Evolutionary conservation across 768 basidiomycete species (phyloP), one percentile per base, ranked within the genome.

Genomic region (Lentinula sp.): DNA sequence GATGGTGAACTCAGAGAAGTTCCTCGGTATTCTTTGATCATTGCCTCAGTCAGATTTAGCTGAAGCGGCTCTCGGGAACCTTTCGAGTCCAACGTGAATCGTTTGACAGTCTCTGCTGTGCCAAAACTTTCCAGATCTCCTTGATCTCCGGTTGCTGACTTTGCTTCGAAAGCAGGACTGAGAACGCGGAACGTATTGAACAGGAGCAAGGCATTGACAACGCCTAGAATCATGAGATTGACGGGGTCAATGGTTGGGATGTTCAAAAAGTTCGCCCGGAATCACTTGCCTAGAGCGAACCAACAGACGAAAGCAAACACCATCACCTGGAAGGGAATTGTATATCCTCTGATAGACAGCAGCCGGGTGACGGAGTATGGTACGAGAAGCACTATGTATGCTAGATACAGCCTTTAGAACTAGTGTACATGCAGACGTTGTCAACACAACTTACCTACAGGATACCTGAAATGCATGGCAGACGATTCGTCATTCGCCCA

Each of bases 101-200:
- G 48, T 40, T 52, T 50, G 49, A 60, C 46, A 32, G 63, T 50
- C 50, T 63, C 62, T 28, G 68, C 57, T 11, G 71, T 64, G 45
- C 68, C 70, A 46, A 73, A 72, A 31, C 75, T 74, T 54, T 74
- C 70, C 42, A 67, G 55, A 54, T 71, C 74, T 48, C 65, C 57
- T 42, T 61, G 21, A 9, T 18, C 32, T 40, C 48, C 34, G 69
- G 71, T 62, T 10, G 70, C 62, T 18, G 69, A 64, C 40, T 68
- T 70, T 28, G 68, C 70, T 61, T 79, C 73, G 65, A 86, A 79
- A 23, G 80, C 80, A 28, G 81, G 81, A 8, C 77, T 75, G 37
- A 91, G 73, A 55, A 88, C 78, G 9, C 84, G 81, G 68, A 89
- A 81, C 9, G 85, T 88, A 67, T 87, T 88, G 74, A 80, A 84